These are phyloP conservation scores for Mycena belliarum DNA, from an alignment of 768 basidiomycete species.

Conservation along the genomic window DNA sequence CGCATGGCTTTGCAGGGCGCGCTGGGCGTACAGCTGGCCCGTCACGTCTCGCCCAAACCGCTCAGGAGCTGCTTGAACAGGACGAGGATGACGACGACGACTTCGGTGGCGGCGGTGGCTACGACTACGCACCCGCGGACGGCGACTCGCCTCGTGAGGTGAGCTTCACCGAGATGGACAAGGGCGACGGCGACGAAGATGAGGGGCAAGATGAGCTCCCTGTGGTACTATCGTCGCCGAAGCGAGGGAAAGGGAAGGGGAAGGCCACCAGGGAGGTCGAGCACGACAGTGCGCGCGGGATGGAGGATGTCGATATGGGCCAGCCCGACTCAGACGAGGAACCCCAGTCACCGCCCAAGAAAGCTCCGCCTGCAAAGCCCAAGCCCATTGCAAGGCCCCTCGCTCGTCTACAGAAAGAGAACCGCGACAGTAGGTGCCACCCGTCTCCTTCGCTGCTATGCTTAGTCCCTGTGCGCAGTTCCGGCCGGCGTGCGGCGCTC, in stretches of 20 bases:
- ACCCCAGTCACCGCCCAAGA: slow-evolving; percentile 27
- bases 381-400: neutral
- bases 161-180: slow-evolving; percentile 52
- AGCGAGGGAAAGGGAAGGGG: slow-evolving; percentile 49
- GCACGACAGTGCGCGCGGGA: slow-evolving; percentile 43
- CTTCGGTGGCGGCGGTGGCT: slow-evolving; percentile 30
- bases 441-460: too few species aligned
- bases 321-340: slow-evolving; percentile 35
- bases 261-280: slow-evolving; percentile 45
- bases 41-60: slow-evolving; percentile 36
- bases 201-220: slow-evolving; percentile 33
- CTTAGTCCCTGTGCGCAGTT: too few species aligned
- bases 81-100: slow-evolving; percentile 26
- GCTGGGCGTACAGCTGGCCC: slow-evolving; percentile 38
- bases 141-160: slow-evolving; percentile 35
- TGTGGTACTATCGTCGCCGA: slow-evolving; percentile 24
- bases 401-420: slow-evolving; percentile 39
- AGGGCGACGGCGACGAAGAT: slow-evolving; percentile 50
- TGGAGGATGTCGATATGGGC: slow-evolving; percentile 26
- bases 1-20: slow-evolving; percentile 28
- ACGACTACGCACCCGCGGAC: slow-evolving; percentile 30
- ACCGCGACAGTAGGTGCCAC: slow-evolving; percentile 32
- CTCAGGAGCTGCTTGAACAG: slow-evolving; percentile 26
- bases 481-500: slow-evolving; percentile 70
- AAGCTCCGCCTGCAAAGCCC: slow-evolving; percentile 33